These are phyloP conservation scores for Olyra latifolia DNA, from an alignment of 176 grass and related monocot genomes.

Conservation along the genomic window DNA sequence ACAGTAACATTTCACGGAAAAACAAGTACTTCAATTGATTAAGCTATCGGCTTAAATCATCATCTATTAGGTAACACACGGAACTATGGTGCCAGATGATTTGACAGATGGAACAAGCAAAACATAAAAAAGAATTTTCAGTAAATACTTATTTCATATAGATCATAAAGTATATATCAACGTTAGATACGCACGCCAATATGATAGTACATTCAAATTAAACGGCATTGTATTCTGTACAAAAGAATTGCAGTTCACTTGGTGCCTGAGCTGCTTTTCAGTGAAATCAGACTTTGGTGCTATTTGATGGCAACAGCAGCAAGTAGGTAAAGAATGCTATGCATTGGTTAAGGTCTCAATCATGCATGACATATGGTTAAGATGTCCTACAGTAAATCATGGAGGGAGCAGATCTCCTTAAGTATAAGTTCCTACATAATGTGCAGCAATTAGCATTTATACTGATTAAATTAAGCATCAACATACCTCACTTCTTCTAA, in stretches of 20 bases:
- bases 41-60: background rate
- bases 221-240: background rate
- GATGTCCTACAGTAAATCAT: background rate
- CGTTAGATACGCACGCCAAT: background rate
- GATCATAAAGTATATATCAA: background rate
- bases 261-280: background rate
- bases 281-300: background rate
- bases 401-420: background rate
- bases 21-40: conserved; percentile 2
- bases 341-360: background rate
- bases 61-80: background rate
- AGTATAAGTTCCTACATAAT: background rate
- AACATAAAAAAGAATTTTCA: background rate
- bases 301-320: conserved; percentile 1
- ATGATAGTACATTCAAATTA: conserved; percentile 1
- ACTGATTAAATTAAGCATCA: conserved; percentile 10
- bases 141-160: background rate
- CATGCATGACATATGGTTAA: background rate
- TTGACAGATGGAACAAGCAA: background rate
- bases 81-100: background rate
- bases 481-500: conserved; percentile 86
- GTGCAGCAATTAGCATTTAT: background rate
- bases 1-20: background rate
- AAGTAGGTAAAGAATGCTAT: background rate
- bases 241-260: background rate